Evolutionary conservation across 1,284 basidiomycete genomes (phyloP), one percentile per base, ranked within the genome.

Genomic region (Sanguinoderma infundibulare): DNA sequence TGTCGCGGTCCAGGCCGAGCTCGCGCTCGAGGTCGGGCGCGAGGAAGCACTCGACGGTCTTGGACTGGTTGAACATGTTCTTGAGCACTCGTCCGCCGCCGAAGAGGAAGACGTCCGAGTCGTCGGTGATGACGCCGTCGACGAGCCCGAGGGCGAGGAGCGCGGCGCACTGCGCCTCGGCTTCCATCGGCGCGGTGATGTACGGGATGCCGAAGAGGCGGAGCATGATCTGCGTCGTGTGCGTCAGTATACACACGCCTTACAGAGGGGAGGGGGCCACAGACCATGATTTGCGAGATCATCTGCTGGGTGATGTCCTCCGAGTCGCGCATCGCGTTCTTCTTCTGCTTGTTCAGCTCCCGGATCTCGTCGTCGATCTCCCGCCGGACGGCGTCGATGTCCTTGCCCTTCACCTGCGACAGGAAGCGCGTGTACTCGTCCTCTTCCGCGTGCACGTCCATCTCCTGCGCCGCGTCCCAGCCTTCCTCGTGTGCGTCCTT

Each of bases 21-120:
- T 99, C 98, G 44, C 96, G 86, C 54, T 87, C 83, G 57, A 99
- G 83, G 74, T 99, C 98, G 1, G 87, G 78, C 6, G 90, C 79
- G 36, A 98, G 79, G 79, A 98, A 99, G 72, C 95, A 96, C 76
- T 99, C 97, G 60, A 98, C 97, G 9, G 95, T 98, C 82, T 98
- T 98, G 62, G 94, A 93, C 78, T 98, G 95, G 76, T 98, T 98
- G 81, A 99, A 99, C 92, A 99, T 98, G 76, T 99, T 98, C 78
- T 98, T 98, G 83, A 93, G 98, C 46, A 99, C 94, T 30, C 95
- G 89, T 61, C 85, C 81, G 17, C 94, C 97, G 34, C 98, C 97
- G 69, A 99, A 99, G 49, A 99, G 87, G 76, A 99, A 99, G 36
- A 99, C 96, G 72, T 99, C 98, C 17, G 95, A 98, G 77, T 99